Base-by-base conservation (phyloP, 2,329 filamentous ascomycete genomes). In the Fusarium fujikuroi region DNA sequence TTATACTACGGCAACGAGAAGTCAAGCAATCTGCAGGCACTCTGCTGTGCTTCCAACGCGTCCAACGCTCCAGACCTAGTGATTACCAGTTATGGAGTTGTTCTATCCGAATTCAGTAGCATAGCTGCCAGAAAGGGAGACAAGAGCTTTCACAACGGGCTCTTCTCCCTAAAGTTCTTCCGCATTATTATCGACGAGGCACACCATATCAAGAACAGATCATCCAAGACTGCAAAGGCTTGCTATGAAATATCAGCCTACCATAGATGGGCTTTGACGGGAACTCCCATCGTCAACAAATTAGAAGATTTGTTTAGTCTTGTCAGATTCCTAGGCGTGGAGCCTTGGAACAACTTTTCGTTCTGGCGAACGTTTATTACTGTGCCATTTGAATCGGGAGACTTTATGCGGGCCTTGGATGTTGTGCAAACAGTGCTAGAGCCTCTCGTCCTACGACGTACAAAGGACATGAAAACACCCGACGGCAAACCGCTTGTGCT, bases 301-400 rank as follows among this genome's bases (percentile, higher is more conserved):
- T 87, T 99, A 2, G 95, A 98, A 80, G 96, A 98, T 81, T 85
- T 99, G 19, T 98, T 98, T 84, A 97, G 94, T 78, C 84, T 99
- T 42, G 94, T 98, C 18, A 91, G 94, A 7, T 99, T 98, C 83
- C 85, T 99, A 16, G 92, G 94, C 63, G 96, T 99, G 8, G 95
- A 98, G 80, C 96, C 96, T 1, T 99, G 96, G 96, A 96, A 93
- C 78, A 98, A 98, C 81, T 99, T 99, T 81, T 97, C 95, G 0
- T 99, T 97, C 83, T 99, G 96, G 96, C 95, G 95, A 80, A 98
- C 96, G 0, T 99, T 99, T 80, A 98, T 99, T 79, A 99, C 96
- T 0, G 92, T 97, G 3, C 96, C 96, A 0, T 99, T 99, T 73
- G 96, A 99, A 81, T 95, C 94, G 0, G 96, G 96, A 75, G 93